These are phyloP conservation scores for Phytophthora sp. DNA, from an alignment of 352 stramenopile species.

Conservation along the genomic window DNA sequence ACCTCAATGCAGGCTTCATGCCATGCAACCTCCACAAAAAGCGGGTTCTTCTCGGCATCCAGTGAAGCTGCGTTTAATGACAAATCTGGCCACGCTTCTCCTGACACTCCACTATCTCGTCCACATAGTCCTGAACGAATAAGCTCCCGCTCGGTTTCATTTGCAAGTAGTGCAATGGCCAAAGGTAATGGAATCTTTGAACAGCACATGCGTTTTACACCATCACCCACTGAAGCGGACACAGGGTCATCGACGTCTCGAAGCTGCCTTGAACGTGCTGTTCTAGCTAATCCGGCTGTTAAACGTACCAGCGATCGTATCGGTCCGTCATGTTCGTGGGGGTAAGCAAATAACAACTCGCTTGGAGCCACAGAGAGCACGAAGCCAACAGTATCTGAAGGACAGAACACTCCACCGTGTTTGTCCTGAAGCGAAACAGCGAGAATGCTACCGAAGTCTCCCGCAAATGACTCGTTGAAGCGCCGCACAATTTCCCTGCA, in stretches of 20 bases:
- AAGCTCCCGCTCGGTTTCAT: constrained; percentile 64
- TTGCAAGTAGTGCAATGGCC: constrained; percentile 64
- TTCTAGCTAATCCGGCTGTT: constrained; percentile 3
- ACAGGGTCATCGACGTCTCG: neutral
- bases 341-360: constrained; percentile 37
- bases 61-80: constrained; percentile 64
- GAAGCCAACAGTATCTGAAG: constrained; percentile 53
- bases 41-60: constrained; percentile 43
- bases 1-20: constrained; percentile 52
- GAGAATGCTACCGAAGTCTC: constrained; percentile 30
- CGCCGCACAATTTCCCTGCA: constrained; percentile 62
- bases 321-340: constrained; percentile 14
- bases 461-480: constrained; percentile 64
- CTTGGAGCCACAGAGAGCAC: constrained; percentile 17
- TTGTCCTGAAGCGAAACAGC: constrained; percentile 61
- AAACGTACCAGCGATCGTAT: constrained; percentile 27
- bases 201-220: constrained; percentile 29
- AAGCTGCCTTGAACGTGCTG: neutral
- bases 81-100: constrained; percentile 64
- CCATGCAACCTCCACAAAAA: constrained; percentile 68
- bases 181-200: constrained; percentile 69
- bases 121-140: constrained; percentile 41
- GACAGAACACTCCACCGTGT: constrained; percentile 56
- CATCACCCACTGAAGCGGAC: neutral
- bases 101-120: constrained; percentile 13